Percentiles rank a stretch among this genome's conserved stretches.
Evolutionary conservation across 192 early-diverging fungal species (phyloP).

Genomic region (Rhizophagus sp.): DNA sequence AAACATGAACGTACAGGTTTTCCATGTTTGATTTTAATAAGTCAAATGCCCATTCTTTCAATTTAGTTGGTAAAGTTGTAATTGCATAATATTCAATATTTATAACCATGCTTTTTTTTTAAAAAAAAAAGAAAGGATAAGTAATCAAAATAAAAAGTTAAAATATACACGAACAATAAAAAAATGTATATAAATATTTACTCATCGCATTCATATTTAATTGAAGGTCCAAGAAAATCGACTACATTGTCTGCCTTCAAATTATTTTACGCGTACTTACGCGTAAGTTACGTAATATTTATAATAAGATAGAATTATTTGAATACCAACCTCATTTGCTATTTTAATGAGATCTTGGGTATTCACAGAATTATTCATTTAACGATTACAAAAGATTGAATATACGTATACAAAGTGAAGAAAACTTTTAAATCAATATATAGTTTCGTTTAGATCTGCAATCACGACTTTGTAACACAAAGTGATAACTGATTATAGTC

Average conservation of each 20-base stretch:
- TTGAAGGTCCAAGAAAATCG: not conserved
- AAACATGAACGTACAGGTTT: conserved; percentile 41
- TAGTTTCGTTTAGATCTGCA: no score
- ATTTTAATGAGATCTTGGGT: not conserved
- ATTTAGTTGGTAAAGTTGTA: conserved; percentile 29
- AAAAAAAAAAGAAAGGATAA: not conserved
- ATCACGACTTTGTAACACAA: no score
- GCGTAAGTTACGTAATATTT: not conserved
- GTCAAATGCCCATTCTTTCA: conserved; percentile 53
- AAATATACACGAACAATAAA: not conserved
- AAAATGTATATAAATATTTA: not conserved
- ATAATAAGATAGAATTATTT: not conserved
- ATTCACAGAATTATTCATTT: not conserved
- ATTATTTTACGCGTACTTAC: not conserved
- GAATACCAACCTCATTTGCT: not conserved
- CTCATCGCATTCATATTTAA: conserved; percentile 1
- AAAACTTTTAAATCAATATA: no score
- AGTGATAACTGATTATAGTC: no score
- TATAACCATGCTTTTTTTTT: not conserved
- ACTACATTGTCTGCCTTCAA: not conserved
- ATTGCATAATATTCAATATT: conserved; percentile 32
- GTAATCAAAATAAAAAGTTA: not conserved
- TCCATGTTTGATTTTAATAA: conserved; percentile 60
- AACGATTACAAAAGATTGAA: no score
- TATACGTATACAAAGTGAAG: no score